Percentiles rank a stretch among this genome's conserved stretches.
These are phyloP conservation scores for Endoconidiophora polonica DNA, from an alignment of 2,329 filamentous ascomycete genomes.

Conservation along the genomic window DNA sequence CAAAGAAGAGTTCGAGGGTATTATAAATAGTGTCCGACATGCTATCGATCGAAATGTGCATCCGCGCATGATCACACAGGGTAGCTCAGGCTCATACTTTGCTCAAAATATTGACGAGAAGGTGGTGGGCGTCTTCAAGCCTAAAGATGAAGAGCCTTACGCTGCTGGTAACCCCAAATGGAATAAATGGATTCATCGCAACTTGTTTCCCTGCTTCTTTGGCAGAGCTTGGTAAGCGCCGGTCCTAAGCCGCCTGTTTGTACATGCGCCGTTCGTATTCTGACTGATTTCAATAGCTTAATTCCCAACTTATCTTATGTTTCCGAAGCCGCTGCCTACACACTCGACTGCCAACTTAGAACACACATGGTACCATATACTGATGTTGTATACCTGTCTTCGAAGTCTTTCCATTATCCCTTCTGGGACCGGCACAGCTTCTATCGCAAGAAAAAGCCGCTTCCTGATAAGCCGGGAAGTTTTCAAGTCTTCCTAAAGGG, in stretches of 20 bases:
- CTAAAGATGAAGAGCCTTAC: conserved; percentile 97
- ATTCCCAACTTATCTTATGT: conserved; percentile 97
- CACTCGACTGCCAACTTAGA: conserved; percentile 74
- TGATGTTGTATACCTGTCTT: conserved; percentile 83
- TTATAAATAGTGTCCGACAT: conserved; percentile 75
- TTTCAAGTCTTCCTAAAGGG: conserved; percentile 97
- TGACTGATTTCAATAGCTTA: conserved; percentile 31
- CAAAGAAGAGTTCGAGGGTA: conserved; percentile 65
- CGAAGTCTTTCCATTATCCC: conserved; percentile 95
- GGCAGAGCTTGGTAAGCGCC: conserved; percentile 60
- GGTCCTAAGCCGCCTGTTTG: conserved; percentile 5
- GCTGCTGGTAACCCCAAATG: conserved; percentile 95
- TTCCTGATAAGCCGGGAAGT: conserved; percentile 83
- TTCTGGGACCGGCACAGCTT: conserved; percentile 89
- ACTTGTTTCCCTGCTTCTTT: conserved; percentile 94
- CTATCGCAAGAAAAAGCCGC: conserved; percentile 68
- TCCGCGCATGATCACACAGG: conserved; percentile 90
- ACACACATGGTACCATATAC: conserved; percentile 94
- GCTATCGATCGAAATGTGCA: conserved; percentile 86
- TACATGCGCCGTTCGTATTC: conserved; percentile 8
- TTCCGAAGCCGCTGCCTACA: conserved; percentile 91
- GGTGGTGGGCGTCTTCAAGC: conserved; percentile 95
- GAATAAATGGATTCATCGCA: conserved; percentile 99
- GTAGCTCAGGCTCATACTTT: conserved; percentile 96
- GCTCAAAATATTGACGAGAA: conserved; percentile 81